phyloP scores from a whole-genome alignment of 164 flowering plant genomes.

The Stephania yunnanensis region DNA sequence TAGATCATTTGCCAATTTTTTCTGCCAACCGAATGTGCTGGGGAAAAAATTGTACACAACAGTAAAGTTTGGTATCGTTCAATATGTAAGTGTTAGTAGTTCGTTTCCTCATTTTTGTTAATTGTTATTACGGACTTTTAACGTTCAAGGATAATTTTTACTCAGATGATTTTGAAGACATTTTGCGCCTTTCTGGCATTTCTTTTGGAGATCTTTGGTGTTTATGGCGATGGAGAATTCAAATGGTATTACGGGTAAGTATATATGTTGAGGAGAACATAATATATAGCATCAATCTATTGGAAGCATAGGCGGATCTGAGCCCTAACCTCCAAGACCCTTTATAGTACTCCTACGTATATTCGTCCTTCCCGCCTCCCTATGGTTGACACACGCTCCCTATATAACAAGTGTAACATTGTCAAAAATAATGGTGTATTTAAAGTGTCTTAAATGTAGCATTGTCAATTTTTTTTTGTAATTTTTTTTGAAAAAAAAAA shows the following conservation, averaged over 20 bases:
- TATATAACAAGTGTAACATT: no score
- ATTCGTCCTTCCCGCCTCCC: no score
- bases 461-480: no score
- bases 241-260: conserved; percentile 91
- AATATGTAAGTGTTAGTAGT: conserved; percentile 56
- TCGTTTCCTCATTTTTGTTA: not conserved
- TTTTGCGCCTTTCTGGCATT: conserved; percentile 69
- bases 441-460: no score
- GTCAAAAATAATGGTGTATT: no score
- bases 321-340: no score
- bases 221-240: conserved; percentile 87
- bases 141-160: conserved; percentile 11
- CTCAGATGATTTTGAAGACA: conserved; percentile 90
- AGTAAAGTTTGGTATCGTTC: conserved; percentile 78
- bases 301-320: no score
- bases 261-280: not conserved
- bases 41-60: conserved; percentile 55
- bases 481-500: no score
- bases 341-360: no score
- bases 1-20: conserved; percentile 39
- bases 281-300: not conserved
- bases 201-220: conserved; percentile 68
- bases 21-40: conserved; percentile 42
- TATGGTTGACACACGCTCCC: no score
- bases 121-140: conserved; percentile 10